Percentiles rank a stretch among this genome's conserved stretches.
Evolutionary conservation across 1,139 yeast genomes (phyloP).

Genomic region (Pichia cactophila): DNA sequence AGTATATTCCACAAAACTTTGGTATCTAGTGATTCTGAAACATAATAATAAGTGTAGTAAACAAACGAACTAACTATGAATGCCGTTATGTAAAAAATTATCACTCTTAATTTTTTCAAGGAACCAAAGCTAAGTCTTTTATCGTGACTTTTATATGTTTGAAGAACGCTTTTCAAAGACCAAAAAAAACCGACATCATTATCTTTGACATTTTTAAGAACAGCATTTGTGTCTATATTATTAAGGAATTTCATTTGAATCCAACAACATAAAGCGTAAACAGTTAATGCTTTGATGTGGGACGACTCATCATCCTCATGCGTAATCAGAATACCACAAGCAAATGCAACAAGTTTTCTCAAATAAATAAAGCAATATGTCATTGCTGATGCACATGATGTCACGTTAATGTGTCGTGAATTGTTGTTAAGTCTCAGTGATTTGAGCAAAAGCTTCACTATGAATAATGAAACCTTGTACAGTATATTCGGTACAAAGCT

Average conservation of each 20-base stretch:
- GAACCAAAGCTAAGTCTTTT: background rate
- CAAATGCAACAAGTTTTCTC: conserved; percentile 22
- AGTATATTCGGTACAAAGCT: conserved; percentile 19
- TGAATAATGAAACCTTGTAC: conserved; percentile 10
- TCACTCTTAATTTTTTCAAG: conserved; percentile 12
- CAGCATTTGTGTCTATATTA: background rate
- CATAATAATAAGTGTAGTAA: background rate
- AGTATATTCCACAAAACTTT: conserved; percentile 7
- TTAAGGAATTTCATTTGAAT: conserved; percentile 23
- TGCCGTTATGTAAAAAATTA: conserved; percentile 8
- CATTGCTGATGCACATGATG: conserved; percentile 9
- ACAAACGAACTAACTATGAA: conserved; percentile 9
- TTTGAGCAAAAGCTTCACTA: background rate
- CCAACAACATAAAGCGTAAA: conserved; percentile 18
- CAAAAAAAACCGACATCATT: background rate
- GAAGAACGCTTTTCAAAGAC: background rate
- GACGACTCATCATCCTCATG: conserved; percentile 22
- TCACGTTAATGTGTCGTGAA: background rate
- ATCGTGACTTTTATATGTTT: background rate
- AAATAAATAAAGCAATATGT: conserved; percentile 21
- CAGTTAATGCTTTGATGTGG: conserved; percentile 21
- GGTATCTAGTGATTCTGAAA: conserved; percentile 1
- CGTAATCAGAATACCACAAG: conserved; percentile 23
- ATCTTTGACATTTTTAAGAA: background rate
- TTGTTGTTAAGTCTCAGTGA: background rate